Evolutionary conservation across 83 land plant genomes (phyloP).

Genomic region (Isoetes engelmannii): DNA sequence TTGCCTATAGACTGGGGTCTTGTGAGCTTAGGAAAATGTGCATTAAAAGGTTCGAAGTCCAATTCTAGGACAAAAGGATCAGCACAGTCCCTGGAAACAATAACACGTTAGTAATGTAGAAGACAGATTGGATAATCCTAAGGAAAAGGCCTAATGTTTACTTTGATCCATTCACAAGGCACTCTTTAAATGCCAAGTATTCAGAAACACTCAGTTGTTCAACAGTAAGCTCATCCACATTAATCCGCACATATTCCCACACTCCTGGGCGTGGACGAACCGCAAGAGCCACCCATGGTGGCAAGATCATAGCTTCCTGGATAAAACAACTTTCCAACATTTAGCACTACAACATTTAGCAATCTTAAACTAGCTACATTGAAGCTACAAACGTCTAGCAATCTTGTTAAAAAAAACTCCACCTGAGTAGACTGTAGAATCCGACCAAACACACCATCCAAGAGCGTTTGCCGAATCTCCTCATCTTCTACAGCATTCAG

Average conservation of each 20-base stretch:
- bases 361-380: no score
- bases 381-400: no score
- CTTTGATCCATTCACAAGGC: conserved; percentile 38
- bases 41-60: conserved; percentile 87
- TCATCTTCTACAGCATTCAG: not conserved
- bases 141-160: not conserved
- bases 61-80: conserved; percentile 68
- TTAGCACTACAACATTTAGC: no score
- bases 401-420: not conserved
- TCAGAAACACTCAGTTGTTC: conserved; percentile 59
- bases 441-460: conserved; percentile 5
- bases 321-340: no score
- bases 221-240: conserved; percentile 50
- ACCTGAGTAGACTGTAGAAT: conserved; percentile 7
- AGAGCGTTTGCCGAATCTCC: not conserved
- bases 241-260: conserved; percentile 80
- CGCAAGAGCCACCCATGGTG: conserved; percentile 80
- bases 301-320: conserved; percentile 80
- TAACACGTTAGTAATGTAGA: not conserved
- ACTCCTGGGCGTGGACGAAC: conserved; percentile 80
- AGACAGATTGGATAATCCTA: no score
- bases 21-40: conserved; percentile 65
- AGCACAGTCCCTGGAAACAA: no score
- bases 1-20: conserved; percentile 77
- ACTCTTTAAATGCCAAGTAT: conserved; percentile 70